Evolutionary conservation across 441 rosid species (phyloP).

Genomic region (Viola pubescens): DNA sequence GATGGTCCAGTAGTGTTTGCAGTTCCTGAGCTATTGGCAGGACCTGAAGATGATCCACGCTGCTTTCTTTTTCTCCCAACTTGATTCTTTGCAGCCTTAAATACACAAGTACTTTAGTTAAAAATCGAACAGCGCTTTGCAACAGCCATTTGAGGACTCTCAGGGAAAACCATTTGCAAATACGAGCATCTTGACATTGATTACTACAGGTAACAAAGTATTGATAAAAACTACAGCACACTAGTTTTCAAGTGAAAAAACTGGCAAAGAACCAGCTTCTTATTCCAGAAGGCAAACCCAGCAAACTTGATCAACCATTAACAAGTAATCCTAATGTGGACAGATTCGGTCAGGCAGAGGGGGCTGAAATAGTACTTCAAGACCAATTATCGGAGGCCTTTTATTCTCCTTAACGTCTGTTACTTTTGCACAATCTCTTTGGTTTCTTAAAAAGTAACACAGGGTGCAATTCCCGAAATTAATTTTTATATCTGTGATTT

Average conservation of each 20-base stretch:
- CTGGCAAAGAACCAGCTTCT: slow-evolving; percentile 1
- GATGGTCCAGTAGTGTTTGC: slow-evolving; percentile 73
- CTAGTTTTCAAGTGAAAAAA: too few species aligned
- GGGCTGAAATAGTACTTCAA: slow-evolving; percentile 16
- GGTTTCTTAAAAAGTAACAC: neutral
- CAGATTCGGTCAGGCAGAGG: slow-evolving; percentile 15
- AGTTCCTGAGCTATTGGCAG: slow-evolving; percentile 77
- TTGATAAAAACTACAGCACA: too few species aligned
- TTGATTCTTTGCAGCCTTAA: slow-evolving; percentile 67
- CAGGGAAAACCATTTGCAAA: too few species aligned
- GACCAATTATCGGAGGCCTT: slow-evolving; percentile 17
- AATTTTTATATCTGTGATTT: too few species aligned
- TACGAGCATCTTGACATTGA: too few species aligned
- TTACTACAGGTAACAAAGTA: too few species aligned
- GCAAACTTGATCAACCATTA: slow-evolving; percentile 11
- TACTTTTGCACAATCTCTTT: slow-evolving; percentile 13
- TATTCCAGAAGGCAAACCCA: neutral
- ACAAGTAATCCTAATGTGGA: slow-evolving; percentile 4
- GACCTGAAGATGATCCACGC: slow-evolving; percentile 68
- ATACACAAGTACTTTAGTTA: slow-evolving; percentile 5
- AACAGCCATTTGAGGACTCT: too few species aligned
- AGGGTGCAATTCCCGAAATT: too few species aligned
- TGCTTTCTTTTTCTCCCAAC: slow-evolving; percentile 73
- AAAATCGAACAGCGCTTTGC: neutral
- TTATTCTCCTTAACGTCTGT: slow-evolving; percentile 11